Evolutionary conservation across 2,329 filamentous ascomycete genomes (phyloP), one percentile per base, ranked within the genome.

Genomic region (Fusarium dimerum): DNA sequence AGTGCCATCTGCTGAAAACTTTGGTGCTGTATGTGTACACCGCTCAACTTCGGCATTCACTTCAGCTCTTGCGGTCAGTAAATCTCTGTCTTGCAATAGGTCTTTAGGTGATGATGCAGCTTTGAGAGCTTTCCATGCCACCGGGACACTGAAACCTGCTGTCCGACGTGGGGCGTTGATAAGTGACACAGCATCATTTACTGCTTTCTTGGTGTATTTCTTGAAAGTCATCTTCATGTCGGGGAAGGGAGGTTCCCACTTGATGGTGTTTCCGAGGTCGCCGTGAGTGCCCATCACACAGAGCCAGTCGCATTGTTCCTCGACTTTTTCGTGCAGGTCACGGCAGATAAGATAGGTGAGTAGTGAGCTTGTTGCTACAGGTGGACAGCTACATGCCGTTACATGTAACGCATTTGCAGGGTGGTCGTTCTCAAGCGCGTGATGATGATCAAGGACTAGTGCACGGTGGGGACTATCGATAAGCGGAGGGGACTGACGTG

Each of bases 91-190:
- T 2, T 63, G 70, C 1, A 83, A 63, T 4, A 89, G 72, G 2
- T 78, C 75, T 15, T 72, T 72, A 0, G 85, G 84, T 3, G 76
- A 71, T 2, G 67, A 62, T 0, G 82, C 81, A 1, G 73, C 66
- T 1, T 76, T 71, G 4, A 89, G 73, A 0, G 81, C 82, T 10
- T 75, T 71, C 85, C 85, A 89, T 0, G 86, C 85, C 0, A 74
- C 79, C 2, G 71, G 69, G 2, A 88, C 84, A 61, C 85, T 78
- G 63, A 83, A 87, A 0, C 75, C 76, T 2, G 84, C 76, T 6
- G 85, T 86, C 34, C 85, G 73, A 7, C 86, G 74, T 6, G 86
- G 85, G 17, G 85, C 85, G 59, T 89, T 88, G 54, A 88, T 74
- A 2, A 85, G 75, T 1, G 82, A 80, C 0, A 88, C 83, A 3